Conservation (phyloP, 768 basidiomycete genomes). For the Pulveroboletus sp. region DNA sequence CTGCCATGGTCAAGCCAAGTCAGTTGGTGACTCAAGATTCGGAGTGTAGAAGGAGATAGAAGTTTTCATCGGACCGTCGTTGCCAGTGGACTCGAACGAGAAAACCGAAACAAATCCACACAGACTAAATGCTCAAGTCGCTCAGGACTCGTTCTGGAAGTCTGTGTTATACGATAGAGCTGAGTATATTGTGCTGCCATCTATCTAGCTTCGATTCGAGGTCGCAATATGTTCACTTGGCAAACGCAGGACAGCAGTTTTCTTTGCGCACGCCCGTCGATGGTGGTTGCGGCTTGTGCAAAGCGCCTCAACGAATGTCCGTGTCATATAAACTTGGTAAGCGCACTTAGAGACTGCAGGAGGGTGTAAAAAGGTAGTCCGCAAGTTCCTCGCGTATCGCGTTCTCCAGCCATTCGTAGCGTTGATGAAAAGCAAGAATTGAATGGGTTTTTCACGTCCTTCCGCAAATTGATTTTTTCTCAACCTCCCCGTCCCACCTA, state of each 20-base stretch:
- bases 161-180: neutral
- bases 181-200: neutral
- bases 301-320: no score
- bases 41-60: no score
- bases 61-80: neutral
- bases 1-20: no score
- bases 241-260: no score
- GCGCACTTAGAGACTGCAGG: no score
- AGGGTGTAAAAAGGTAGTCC: neutral
- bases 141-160: neutral
- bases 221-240: neutral
- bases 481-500: neutral
- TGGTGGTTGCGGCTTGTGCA: neutral
- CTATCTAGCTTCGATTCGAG: neutral
- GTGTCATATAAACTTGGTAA: no score
- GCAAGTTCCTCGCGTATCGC: neutral
- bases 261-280: neutral
- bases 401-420: neutral
- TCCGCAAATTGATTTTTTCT: slow-evolving; percentile 1
- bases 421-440: slow-evolving; percentile 1
- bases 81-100: neutral
- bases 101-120: no score
- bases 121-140: neutral
- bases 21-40: no score
- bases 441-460: neutral